These are phyloP conservation scores for Fomitopsis serialis DNA, from an alignment of 768 basidiomycete species.

Conservation along the genomic window DNA sequence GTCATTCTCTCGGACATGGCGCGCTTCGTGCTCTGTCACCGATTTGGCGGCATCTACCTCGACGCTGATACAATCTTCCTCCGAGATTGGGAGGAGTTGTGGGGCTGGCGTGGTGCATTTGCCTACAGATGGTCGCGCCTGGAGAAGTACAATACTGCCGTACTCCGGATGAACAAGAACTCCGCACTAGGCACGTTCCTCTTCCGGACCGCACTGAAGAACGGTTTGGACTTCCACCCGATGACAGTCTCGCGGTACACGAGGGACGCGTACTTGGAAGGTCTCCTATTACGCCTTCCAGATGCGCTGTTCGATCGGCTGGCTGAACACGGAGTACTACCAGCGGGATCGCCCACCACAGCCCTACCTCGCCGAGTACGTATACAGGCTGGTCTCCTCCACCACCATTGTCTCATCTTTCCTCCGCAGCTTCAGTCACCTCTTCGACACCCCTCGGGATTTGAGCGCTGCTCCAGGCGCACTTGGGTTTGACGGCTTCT, in stretches of 20 bases:
- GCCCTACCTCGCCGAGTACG: slow-evolving; percentile 85
- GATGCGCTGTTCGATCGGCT: slow-evolving; percentile 98
- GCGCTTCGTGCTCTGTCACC: slow-evolving; percentile 93
- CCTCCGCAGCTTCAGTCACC: slow-evolving; percentile 68
- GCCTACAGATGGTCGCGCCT: slow-evolving; percentile 95
- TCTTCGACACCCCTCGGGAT: slow-evolving; percentile 76
- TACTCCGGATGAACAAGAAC: slow-evolving; percentile 87
- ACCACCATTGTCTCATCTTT: not conserved
- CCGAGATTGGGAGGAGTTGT: slow-evolving; percentile 97
- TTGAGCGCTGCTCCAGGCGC: slow-evolving; percentile 80
- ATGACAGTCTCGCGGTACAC: slow-evolving; percentile 91
- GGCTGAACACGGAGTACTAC: slow-evolving; percentile 90
- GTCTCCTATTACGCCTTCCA: slow-evolving; percentile 79
- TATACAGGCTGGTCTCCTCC: not conserved
- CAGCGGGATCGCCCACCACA: slow-evolving; percentile 92
- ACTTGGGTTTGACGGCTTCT: slow-evolving; percentile 92
- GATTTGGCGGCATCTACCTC: slow-evolving; percentile 94
- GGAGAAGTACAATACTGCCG: slow-evolving; percentile 94
- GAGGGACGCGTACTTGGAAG: slow-evolving; percentile 83
- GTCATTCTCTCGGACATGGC: slow-evolving; percentile 97
- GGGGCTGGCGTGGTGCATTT: slow-evolving; percentile 95
- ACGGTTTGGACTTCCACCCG: slow-evolving; percentile 93
- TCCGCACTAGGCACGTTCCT: slow-evolving; percentile 91
- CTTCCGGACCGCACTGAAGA: slow-evolving; percentile 91
- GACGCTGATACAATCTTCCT: slow-evolving; percentile 95